A percentile compares a stretch with the other conserved stretches of the same genome.
Conservation (phyloP, 2,329 filamentous ascomycete species). For the Scedosporium apiospermum region DNA sequence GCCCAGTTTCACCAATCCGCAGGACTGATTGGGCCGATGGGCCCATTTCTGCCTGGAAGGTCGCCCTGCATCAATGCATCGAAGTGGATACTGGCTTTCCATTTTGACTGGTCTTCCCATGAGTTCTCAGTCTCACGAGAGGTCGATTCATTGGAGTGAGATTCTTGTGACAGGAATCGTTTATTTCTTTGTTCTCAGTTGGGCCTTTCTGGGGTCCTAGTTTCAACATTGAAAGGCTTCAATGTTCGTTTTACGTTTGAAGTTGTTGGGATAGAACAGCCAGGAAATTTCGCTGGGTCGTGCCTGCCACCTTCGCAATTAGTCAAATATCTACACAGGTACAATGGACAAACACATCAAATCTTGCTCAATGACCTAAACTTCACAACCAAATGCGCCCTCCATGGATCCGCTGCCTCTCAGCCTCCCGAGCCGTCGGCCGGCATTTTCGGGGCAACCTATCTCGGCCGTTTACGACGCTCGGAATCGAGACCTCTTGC, state of each 20-base stretch:
- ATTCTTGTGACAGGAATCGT: no score
- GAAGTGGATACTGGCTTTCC: neutral
- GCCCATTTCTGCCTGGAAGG: neutral
- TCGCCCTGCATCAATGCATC: neutral
- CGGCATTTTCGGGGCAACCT: neutral
- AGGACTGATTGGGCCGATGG: neutral
- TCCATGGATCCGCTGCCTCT: neutral
- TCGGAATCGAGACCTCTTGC: slow-evolving; percentile 79
- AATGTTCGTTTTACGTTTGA: no score
- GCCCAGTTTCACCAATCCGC: neutral
- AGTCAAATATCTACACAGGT: no score
- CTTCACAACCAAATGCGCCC: neutral
- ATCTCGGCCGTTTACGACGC: slow-evolving; percentile 36
- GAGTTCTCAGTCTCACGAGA: no score
- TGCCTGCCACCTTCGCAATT: neutral
- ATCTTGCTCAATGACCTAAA: neutral
- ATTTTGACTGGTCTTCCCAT: neutral
- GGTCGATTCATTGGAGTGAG: no score
- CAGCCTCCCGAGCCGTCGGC: neutral
- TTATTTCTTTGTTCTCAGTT: no score
- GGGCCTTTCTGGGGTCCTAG: no score
- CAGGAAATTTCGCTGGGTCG: neutral
- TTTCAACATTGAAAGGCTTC: no score
- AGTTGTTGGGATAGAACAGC: no score
- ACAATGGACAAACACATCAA: no score